Conservation (phyloP, 2,329 filamentous ascomycete genomes). For the Trichoderma sp. region DNA sequence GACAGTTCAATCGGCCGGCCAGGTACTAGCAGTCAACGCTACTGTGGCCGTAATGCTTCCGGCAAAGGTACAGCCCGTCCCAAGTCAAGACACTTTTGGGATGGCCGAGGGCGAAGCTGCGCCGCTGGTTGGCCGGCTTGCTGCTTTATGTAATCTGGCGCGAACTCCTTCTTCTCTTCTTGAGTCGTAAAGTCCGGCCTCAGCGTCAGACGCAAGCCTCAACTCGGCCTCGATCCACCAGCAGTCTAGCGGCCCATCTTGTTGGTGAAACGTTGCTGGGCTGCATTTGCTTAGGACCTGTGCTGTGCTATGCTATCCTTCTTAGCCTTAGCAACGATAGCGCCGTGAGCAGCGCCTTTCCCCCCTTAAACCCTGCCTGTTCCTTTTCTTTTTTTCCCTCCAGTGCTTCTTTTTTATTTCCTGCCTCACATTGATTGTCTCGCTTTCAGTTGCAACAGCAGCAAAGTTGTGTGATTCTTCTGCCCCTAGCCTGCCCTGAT, state of each 20-base stretch:
- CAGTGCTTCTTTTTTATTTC: background rate
- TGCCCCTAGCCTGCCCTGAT: background rate
- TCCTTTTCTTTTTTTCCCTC: background rate
- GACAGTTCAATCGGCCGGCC: background rate
- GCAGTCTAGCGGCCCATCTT: background rate
- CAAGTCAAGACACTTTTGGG: background rate
- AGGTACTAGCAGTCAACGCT: background rate
- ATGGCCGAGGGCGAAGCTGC: background rate
- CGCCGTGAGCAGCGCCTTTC: background rate
- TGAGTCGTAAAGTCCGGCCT: background rate
- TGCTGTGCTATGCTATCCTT: background rate
- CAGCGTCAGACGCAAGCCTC: constrained; percentile 14
- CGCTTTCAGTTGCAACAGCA: background rate
- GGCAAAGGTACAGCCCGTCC: background rate
- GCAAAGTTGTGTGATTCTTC: constrained; percentile 1
- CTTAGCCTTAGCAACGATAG: background rate
- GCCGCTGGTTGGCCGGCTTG: background rate
- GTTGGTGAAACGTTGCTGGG: constrained; percentile 18
- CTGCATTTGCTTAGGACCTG: background rate
- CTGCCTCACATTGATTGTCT: background rate
- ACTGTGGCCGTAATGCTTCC: background rate
- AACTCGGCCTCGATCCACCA: constrained; percentile 12
- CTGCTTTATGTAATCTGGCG: constrained; percentile 7
- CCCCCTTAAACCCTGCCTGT: constrained; percentile 3
- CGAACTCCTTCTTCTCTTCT: background rate